phyloP scores from a whole-genome alignment of 371 early-diverging fungal species.

The Circinella minor region DNA sequence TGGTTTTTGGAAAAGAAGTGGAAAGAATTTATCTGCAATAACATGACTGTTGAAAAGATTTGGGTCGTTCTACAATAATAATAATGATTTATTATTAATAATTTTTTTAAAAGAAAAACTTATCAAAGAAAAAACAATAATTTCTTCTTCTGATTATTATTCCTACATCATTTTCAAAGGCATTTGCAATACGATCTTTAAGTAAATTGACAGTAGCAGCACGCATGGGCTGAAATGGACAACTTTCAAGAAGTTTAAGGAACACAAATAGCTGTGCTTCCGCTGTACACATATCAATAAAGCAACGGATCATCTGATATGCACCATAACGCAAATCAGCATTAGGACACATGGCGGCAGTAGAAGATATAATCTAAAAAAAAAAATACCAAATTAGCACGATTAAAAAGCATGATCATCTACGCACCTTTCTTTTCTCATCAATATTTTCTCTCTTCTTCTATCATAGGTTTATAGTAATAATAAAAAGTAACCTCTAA shows the following conservation, averaged over 20 bases:
- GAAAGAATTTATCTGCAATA: slow-evolving; percentile 22
- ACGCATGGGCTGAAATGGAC: slow-evolving; percentile 30
- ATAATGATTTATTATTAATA: not conserved
- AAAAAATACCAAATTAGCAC: too few relatives aligned
- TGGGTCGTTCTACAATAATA: not conserved
- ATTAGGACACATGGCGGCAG: slow-evolving; percentile 15
- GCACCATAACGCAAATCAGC: slow-evolving; percentile 25
- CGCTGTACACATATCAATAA: slow-evolving; percentile 25
- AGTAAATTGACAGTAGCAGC: slow-evolving; percentile 33
- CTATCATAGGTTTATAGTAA: too few relatives aligned
- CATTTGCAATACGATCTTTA: slow-evolving; percentile 28
- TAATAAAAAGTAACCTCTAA: slow-evolving; percentile 13
- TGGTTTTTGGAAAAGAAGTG: slow-evolving; percentile 13
- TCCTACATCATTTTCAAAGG: slow-evolving; percentile 17
- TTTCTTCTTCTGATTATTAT: not conserved
- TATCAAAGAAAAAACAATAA: not conserved
- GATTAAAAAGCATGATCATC: too few relatives aligned
- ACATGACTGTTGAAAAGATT: slow-evolving; percentile 16
- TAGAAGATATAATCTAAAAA: slow-evolving; percentile 6
- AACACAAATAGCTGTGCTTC: slow-evolving; percentile 29
- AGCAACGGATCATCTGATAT: slow-evolving; percentile 23
- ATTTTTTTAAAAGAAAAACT: too few relatives aligned
- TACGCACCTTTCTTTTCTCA: too few relatives aligned
- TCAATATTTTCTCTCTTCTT: too few relatives aligned
- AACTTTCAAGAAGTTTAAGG: slow-evolving; percentile 23